Conservation (phyloP, 2,329 filamentous ascomycete species). For the Hypomyces perniciosus region DNA sequence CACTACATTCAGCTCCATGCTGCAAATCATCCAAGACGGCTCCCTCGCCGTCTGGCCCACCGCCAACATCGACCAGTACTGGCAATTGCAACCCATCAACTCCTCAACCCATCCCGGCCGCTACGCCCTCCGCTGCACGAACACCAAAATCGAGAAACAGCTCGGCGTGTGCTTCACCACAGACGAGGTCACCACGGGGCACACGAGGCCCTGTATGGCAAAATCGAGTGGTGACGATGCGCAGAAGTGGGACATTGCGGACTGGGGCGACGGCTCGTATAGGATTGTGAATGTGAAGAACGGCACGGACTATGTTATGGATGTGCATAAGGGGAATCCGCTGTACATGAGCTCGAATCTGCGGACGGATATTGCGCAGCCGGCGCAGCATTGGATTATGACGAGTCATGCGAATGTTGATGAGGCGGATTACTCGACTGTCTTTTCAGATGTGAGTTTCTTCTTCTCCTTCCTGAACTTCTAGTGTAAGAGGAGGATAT, state of each 20-base stretch:
- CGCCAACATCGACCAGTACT: slow-evolving; percentile 14
- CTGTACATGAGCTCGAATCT: slow-evolving; percentile 26
- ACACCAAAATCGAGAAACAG: slow-evolving; percentile 24
- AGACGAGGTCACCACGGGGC: slow-evolving; percentile 19
- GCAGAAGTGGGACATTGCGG: slow-evolving; percentile 30
- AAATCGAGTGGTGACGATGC: slow-evolving; percentile 19
- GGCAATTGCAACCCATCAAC: slow-evolving; percentile 25
- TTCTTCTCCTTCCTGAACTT: background rate
- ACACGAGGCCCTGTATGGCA: slow-evolving; percentile 26
- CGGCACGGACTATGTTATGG: slow-evolving; percentile 27
- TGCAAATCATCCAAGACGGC: slow-evolving; percentile 17
- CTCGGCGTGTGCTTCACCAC: slow-evolving; percentile 23
- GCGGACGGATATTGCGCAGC: slow-evolving; percentile 19
- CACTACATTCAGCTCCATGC: slow-evolving; percentile 16
- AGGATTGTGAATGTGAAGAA: slow-evolving; percentile 28
- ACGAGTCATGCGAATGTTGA: slow-evolving; percentile 25
- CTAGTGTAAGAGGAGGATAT: background rate
- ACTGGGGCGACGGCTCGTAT: slow-evolving; percentile 25
- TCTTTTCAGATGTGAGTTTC: slow-evolving; percentile 23
- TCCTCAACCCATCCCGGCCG: slow-evolving; percentile 19
- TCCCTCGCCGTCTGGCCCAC: slow-evolving; percentile 19
- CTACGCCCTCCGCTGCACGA: slow-evolving; percentile 26
- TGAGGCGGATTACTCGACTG: slow-evolving; percentile 28
- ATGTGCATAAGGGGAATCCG: slow-evolving; percentile 26
- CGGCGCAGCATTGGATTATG: slow-evolving; percentile 30